Percentiles rank a stretch among this genome's conserved stretches.
These are phyloP conservation scores for Roridomyces roridus DNA, from an alignment of 768 basidiomycete genomes.

Conservation along the genomic window DNA sequence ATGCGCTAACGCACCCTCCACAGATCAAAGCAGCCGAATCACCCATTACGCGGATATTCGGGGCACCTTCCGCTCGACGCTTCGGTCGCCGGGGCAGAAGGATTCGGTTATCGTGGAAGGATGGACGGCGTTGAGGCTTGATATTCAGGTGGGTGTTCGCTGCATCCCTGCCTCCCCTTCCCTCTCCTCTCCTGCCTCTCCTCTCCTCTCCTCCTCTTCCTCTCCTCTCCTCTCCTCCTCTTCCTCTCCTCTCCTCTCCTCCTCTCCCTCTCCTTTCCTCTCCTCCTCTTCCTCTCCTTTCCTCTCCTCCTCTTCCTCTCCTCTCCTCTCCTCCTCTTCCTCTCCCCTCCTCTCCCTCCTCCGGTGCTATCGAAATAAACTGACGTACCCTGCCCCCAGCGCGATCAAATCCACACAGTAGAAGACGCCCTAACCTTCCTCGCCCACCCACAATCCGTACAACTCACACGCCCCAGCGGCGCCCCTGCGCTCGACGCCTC, in stretches of 20 bases:
- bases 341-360: too few species aligned
- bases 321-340: too few species aligned
- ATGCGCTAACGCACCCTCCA: too few species aligned
- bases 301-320: too few species aligned
- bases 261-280: too few species aligned
- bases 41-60: conserved; percentile 91
- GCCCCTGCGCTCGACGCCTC: conserved; percentile 69
- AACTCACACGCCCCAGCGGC: conserved; percentile 63
- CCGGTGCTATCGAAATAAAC: too few species aligned
- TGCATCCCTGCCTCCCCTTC: not conserved
- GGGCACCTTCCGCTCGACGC: conserved; percentile 90
- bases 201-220: too few species aligned
- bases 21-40: conserved; percentile 84
- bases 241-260: too few species aligned
- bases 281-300: too few species aligned
- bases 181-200: too few species aligned
- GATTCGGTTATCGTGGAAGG: conserved; percentile 92
- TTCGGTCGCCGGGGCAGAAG: conserved; percentile 80
- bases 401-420: conserved; percentile 76
- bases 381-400: conserved; percentile 43
- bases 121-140: conserved; percentile 87
- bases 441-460: conserved; percentile 80
- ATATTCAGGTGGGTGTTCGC: conserved; percentile 88
- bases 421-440: conserved; percentile 83
- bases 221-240: too few species aligned